phyloP scores from a whole-genome alignment of 805 yeast genomes.

The Yarrowia yakushimensis region DNA sequence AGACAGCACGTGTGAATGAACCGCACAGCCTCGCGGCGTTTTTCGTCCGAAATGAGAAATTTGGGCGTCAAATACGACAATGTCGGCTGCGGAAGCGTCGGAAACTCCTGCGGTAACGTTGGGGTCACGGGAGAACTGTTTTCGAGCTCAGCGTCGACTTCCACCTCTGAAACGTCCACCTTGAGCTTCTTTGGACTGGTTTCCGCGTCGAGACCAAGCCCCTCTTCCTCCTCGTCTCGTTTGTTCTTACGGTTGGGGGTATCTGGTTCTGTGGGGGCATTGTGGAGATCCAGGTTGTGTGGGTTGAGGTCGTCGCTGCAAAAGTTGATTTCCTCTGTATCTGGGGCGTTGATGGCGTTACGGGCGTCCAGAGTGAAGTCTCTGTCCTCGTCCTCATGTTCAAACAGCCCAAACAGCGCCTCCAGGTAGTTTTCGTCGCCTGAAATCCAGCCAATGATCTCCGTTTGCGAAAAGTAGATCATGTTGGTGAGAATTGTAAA shows the following conservation, averaged over 20 bases:
- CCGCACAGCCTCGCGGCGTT: conserved; percentile 65
- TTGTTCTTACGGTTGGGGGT: conserved; percentile 1
- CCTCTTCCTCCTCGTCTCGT: background rate
- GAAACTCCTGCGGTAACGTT: background rate
- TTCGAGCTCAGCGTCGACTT: background rate
- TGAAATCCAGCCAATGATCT: conserved; percentile 57
- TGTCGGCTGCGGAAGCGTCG: background rate
- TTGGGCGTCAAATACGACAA: background rate
- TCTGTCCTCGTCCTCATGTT: conserved; percentile 26
- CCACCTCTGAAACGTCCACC: background rate
- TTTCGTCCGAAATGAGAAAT: conserved; percentile 26
- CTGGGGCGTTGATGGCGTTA: background rate
- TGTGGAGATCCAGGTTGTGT: background rate
- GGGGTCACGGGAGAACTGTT: background rate
- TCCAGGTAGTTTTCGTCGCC: conserved; percentile 51
- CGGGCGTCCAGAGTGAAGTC: conserved; percentile 1
- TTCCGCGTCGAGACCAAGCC: background rate
- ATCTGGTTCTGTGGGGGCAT: background rate
- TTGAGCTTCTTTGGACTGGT: background rate
- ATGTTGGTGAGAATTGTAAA: conserved; percentile 62
- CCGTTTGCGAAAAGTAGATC: conserved; percentile 66
- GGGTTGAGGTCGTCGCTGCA: conserved; percentile 10
- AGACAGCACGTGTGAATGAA: conserved; percentile 75
- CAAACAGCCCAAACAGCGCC: conserved; percentile 58
- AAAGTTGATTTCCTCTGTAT: conserved; percentile 10